phyloP scores from a whole-genome alignment of 2,329 filamentous ascomycete species.

The Coccinonectria pachysandricola region DNA sequence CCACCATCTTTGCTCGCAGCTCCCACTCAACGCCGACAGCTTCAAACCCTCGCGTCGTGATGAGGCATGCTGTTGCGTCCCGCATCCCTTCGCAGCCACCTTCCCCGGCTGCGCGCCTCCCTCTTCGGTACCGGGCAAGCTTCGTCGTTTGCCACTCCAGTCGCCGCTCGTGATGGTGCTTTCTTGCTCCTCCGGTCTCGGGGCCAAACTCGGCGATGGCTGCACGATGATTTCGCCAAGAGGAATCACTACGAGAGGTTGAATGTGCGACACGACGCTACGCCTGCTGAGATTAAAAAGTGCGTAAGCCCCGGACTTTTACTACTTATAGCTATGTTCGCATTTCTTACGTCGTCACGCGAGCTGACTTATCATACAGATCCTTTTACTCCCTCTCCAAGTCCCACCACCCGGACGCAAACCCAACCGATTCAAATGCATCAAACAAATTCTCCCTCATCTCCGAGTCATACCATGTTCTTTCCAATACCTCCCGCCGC shows the following conservation, averaged over 20 bases:
- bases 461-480: constrained; percentile 71
- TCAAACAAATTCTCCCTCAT: constrained; percentile 70
- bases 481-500: constrained; percentile 64
- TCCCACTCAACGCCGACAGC: no score
- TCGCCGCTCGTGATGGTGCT: constrained; percentile 2
- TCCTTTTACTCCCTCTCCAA: constrained; percentile 90
- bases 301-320: constrained; percentile 21
- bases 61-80: constrained; percentile 53
- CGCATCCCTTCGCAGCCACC: constrained; percentile 15
- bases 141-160: constrained; percentile 11
- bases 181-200: constrained; percentile 13
- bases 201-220: constrained; percentile 6
- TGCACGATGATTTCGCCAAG: constrained; percentile 11
- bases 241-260: constrained; percentile 76
- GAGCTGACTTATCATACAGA: constrained; percentile 24
- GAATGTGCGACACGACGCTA: constrained; percentile 58
- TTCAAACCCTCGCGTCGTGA: constrained; percentile 36
- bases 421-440: constrained; percentile 64
- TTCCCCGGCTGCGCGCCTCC: constrained; percentile 8
- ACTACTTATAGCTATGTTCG: neutral
- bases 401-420: constrained; percentile 83
- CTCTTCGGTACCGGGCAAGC: no score
- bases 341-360: neutral
- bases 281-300: constrained; percentile 76
- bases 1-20: constrained; percentile 1